Evolutionary conservation across 192 early-diverging fungal genomes (phyloP), one percentile per base, ranked within the genome.

Genomic region (Pecoramyces ruminantium): DNA sequence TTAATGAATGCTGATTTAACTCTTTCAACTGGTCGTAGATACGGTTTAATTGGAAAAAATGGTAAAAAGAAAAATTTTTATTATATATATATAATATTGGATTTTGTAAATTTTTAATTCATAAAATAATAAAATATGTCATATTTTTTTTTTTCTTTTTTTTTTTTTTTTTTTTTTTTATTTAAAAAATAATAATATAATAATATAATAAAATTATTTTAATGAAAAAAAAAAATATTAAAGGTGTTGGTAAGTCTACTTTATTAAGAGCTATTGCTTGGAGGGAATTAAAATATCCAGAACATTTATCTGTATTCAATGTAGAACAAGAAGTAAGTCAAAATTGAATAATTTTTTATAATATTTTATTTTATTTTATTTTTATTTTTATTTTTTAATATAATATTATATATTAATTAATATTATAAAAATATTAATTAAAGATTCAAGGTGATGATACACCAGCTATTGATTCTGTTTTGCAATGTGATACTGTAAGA

Each of bases 41-140:
- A 99, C 87, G 96, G 96, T 86, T 87, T 99, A 29, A 95, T 99
- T 29, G 98, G 98, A 79, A 89, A 92, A 77, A 95, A 95, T 89
- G 94, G 94, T 89, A 94, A 51, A 51, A 34, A 34, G 11, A 34
- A n/a, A n/a, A n/a, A n/a, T n/a, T n/a, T n/a, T n/a, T n/a, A n/a
- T n/a, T n/a, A n/a, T n/a, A n/a, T n/a, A n/a, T n/a, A n/a, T n/a
- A n/a, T n/a, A n/a, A n/a, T n/a, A n/a, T n/a, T n/a, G n/a, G n/a
- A n/a, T n/a, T n/a, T n/a, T n/a, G n/a, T n/a, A n/a, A n/a, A n/a
- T n/a, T n/a, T n/a, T n/a, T n/a, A n/a, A n/a, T n/a, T n/a, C n/a
- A n/a, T n/a, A n/a, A n/a, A n/a, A n/a, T n/a, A n/a, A n/a, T n/a
- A n/a, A n/a, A n/a, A n/a, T n/a, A n/a, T n/a, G n/a, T n/a, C n/a